These are phyloP conservation scores for Eucalyptus regnans DNA, from an alignment of 345 rosid genomes.

Conservation along the genomic window DNA sequence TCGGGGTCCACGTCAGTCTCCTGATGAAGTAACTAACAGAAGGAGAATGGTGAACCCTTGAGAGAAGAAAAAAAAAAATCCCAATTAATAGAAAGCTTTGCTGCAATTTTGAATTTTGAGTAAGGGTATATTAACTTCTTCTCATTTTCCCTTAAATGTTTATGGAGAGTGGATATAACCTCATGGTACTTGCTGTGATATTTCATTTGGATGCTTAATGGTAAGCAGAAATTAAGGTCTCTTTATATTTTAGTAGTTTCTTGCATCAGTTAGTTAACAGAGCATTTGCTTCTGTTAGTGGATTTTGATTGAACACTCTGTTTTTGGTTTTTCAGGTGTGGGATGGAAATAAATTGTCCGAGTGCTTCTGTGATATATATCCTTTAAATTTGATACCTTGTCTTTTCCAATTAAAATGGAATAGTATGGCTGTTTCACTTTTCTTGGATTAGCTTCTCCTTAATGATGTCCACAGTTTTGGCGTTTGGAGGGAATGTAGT, in stretches of 20 bases:
- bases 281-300: background rate
- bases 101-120: background rate
- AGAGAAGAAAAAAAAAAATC: background rate
- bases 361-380: conserved; percentile 44
- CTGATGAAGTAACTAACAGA: background rate
- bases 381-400: conserved; percentile 13
- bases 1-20: background rate
- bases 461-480: conserved; percentile 33
- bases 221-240: background rate
- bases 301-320: background rate
- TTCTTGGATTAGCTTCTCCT: background rate
- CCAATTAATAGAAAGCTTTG: background rate
- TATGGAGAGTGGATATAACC: background rate
- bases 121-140: background rate
- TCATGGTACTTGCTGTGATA: background rate
- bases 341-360: conserved; percentile 32
- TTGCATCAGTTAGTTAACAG: background rate
- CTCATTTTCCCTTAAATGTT: background rate
- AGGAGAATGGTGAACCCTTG: background rate
- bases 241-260: background rate
- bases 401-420: background rate
- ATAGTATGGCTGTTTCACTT: background rate
- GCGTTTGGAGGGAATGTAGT: conserved; percentile 49
- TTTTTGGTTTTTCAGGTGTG: conserved; percentile 33
- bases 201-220: background rate